Evolutionary conservation across 2,329 filamentous ascomycete species (phyloP), one percentile per base, ranked within the genome.

Genomic region (Aspergillus oerlinghausenensis): DNA sequence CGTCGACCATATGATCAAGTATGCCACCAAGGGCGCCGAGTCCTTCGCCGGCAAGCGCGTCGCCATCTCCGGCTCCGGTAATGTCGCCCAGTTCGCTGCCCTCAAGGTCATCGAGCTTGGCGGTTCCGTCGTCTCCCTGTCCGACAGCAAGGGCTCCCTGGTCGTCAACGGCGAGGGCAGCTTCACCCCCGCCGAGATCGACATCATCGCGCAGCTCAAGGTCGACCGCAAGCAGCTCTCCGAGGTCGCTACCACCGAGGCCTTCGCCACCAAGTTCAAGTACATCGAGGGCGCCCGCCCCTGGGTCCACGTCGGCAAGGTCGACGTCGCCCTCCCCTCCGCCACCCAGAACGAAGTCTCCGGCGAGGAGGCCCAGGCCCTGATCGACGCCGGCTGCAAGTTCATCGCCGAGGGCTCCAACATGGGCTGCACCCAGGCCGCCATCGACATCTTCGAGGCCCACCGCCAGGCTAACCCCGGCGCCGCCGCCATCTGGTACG

Each of bases 301-400:
- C 65, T 99, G 94, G 94, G 82, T 85, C 64, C 89, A 97, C 80
- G 89, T 93, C 70, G 90, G 88, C 74, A 86, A 88, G 72, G 88
- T 97, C 73, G 93, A 97, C 75, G 84, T 97, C 63, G 94, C 90
- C 35, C 88, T 97, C 56, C 94, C 94, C 53, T 92, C 85, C 70
- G 94, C 94, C 43, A 97, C 94, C 59, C 92, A 99, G 83, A 99
- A 99, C 82, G 94, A 99, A 80, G 91, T 99, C 70, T 92, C 84
- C 71, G 86, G 87, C 73, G 91, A 94, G 68, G 94, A 99, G 82
- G 94, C 92, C 53, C 81, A 90, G 79, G 86, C 84, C 19, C 85
- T 97, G 48, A 85, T 97, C 58, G 82, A 82, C 51, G 84, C 83
- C 58, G 93, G 93, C 65, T 84, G 83, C 71, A 85, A 88, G 74